A percentile compares a stretch with the other conserved stretches of the same genome.
Evolutionary conservation across 106 monocot genomes (phyloP).

Genomic region (Iris macrosiphon): DNA sequence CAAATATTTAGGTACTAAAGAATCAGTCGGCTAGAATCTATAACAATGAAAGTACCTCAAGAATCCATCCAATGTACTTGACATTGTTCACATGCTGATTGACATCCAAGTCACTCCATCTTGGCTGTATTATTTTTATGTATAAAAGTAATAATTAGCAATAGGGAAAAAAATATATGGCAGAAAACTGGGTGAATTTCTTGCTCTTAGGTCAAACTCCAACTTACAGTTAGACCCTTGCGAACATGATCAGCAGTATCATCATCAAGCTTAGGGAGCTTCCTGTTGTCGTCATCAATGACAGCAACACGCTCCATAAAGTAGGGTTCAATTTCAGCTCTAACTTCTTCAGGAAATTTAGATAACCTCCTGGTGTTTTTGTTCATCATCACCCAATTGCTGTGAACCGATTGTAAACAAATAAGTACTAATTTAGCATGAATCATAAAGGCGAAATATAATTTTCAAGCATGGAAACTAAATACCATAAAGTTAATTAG

Average conservation of each 20-base stretch:
- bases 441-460: background rate
- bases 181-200: background rate
- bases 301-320: slow-evolving; percentile 28
- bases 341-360: slow-evolving; percentile 52
- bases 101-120: slow-evolving; percentile 42
- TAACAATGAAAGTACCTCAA: slow-evolving; percentile 27
- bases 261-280: slow-evolving; percentile 40
- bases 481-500: background rate
- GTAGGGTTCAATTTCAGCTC: slow-evolving; percentile 37
- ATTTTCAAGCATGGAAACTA: background rate
- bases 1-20: background rate
- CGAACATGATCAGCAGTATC: slow-evolving; percentile 47
- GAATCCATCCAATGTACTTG: slow-evolving; percentile 46
- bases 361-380: slow-evolving; percentile 47
- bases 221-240: slow-evolving; percentile 68
- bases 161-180: background rate
- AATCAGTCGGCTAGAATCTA: background rate
- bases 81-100: slow-evolving; percentile 61
- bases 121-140: slow-evolving; percentile 23
- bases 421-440: background rate
- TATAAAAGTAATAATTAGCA: too few relatives aligned
- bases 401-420: background rate
- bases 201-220: background rate
- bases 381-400: slow-evolving; percentile 55
- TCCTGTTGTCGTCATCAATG: slow-evolving; percentile 34